A percentile compares a stretch with the other conserved stretches of the same genome.
phyloP scores from a whole-genome alignment of 192 early-diverging fungal genomes.

The Powellomyces hirtus region DNA sequence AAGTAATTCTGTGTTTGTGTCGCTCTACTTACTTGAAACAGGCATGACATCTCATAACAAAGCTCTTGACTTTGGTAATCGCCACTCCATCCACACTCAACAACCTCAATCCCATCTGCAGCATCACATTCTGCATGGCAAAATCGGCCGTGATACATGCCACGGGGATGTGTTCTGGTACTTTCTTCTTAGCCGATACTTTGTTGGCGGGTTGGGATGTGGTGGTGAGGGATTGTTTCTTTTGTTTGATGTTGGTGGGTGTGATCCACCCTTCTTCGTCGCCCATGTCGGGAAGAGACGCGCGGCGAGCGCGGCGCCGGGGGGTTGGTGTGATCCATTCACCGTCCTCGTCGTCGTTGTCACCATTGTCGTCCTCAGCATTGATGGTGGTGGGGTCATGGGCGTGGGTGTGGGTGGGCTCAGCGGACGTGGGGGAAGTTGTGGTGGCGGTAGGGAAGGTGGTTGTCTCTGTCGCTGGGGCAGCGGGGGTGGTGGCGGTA shows the following conservation, averaged over 20 bases:
- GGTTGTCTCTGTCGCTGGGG: no score
- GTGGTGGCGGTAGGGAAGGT: no score
- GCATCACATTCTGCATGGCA: conserved; percentile 94
- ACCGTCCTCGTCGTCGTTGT: conserved; percentile 7
- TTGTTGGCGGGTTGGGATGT: conserved; percentile 3
- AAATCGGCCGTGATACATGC: conserved; percentile 91
- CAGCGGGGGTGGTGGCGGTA: no score
- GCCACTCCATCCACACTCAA: conserved; percentile 79
- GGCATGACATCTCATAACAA: conserved; percentile 91
- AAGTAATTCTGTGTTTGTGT: no score
- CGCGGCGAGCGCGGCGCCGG: neutral
- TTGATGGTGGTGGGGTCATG: neutral
- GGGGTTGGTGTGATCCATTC: conserved; percentile 14
- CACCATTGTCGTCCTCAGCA: neutral
- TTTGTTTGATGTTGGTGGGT: conserved; percentile 76
- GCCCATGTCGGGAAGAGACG: conserved; percentile 25
- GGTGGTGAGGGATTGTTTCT: conserved; percentile 47
- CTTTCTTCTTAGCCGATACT: neutral
- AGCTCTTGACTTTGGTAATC: conserved; percentile 77
- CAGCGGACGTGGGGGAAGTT: no score
- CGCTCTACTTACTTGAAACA: conserved; percentile 84
- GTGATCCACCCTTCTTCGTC: conserved; percentile 89
- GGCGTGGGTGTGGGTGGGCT: neutral
- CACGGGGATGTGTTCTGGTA: conserved; percentile 55
- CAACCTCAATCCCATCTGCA: conserved; percentile 88